A percentile compares a stretch with the other conserved stretches of the same genome.
These are phyloP conservation scores for Pholiota adiposa DNA, from an alignment of 1,284 basidiomycete species.

Conservation along the genomic window DNA sequence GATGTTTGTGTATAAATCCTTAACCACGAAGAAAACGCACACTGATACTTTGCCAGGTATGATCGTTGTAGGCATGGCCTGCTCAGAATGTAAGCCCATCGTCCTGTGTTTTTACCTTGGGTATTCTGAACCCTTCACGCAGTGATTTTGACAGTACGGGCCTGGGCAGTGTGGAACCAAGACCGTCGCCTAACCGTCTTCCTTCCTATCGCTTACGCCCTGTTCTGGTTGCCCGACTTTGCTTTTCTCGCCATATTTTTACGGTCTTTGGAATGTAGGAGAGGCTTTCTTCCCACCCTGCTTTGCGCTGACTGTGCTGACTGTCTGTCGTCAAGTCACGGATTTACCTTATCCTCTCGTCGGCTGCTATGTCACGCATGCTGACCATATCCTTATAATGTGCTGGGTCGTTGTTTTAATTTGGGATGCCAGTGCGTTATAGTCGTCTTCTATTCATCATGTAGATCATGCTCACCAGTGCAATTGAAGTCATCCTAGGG, in stretches of 20 bases:
- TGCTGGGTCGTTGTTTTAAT: conserved; percentile 15
- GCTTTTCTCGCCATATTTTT: conserved; percentile 12
- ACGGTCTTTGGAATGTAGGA: conserved; percentile 14
- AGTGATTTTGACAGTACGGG: conserved; percentile 20
- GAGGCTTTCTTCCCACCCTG: not conserved
- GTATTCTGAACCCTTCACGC: not conserved
- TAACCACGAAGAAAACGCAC: not conserved
- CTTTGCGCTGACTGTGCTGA: not conserved
- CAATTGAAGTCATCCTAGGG: not conserved
- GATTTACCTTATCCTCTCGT: conserved; percentile 6
- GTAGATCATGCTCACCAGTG: no score
- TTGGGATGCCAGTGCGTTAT: conserved; percentile 19
- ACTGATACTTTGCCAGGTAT: conserved; percentile 3
- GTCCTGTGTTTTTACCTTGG: conserved; percentile 12
- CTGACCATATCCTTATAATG: conserved; percentile 11
- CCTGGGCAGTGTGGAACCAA: conserved; percentile 25
- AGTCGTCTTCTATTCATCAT: not conserved
- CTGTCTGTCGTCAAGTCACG: not conserved
- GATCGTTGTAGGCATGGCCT: conserved; percentile 14
- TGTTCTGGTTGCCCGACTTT: conserved; percentile 9
- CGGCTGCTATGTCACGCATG: conserved; percentile 15
- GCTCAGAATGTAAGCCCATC: conserved; percentile 16
- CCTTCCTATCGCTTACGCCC: conserved; percentile 23
- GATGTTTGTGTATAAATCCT: conserved; percentile 11
- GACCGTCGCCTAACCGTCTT: conserved; percentile 8